Evolutionary conservation across 495 filamentous ascomycete species (phyloP).

Genomic region (Chaetomium fimeti): DNA sequence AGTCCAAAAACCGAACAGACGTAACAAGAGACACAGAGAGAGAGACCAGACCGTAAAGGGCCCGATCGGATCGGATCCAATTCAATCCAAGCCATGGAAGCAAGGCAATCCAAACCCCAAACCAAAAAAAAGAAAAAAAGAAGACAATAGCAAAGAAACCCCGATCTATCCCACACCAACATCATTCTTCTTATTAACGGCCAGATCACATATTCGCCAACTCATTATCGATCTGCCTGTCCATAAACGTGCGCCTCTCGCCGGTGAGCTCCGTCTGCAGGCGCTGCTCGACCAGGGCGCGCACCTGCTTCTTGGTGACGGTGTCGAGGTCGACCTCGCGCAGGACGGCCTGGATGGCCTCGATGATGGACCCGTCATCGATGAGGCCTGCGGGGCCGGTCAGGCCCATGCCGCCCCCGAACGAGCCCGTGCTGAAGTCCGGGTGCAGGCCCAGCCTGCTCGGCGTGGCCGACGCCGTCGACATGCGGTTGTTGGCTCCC

Average conservation of each 20-base stretch:
- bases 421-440: constrained; percentile 58
- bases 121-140: neutral
- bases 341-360: constrained; percentile 77
- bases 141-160: neutral
- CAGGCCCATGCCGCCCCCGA: constrained; percentile 47
- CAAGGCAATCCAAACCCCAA: neutral
- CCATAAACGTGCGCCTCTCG: constrained; percentile 80
- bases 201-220: constrained; percentile 80
- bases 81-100: neutral
- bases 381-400: constrained; percentile 49
- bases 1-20: no score
- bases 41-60: neutral
- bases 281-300: constrained; percentile 86
- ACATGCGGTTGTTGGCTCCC: constrained; percentile 39
- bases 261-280: constrained; percentile 82
- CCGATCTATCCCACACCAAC: neutral
- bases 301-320: constrained; percentile 97
- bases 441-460: constrained; percentile 45
- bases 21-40: neutral
- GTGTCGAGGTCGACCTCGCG: constrained; percentile 91
- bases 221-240: constrained; percentile 88
- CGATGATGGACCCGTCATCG: constrained; percentile 72
- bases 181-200: neutral
- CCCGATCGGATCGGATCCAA: no score
- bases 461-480: constrained; percentile 43